phyloP scores from a whole-genome alignment of 129 eudicot species.

The Artemisia argyi region DNA sequence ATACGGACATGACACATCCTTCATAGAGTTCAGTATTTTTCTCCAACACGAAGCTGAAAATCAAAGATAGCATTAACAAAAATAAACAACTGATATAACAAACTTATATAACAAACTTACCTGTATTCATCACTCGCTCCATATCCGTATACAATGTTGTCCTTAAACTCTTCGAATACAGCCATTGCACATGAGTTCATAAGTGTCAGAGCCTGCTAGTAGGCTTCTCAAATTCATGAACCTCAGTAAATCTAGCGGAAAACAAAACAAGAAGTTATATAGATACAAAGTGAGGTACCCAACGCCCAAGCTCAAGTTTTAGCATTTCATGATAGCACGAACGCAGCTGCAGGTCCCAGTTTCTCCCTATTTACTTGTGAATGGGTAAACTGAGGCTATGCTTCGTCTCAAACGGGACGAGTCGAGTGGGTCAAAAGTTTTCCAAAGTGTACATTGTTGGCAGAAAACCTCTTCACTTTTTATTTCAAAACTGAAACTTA shows the following conservation, averaged over 20 bases:
- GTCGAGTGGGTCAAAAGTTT: too few species aligned
- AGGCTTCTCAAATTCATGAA: slow-evolving; percentile 85
- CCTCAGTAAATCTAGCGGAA: slow-evolving; percentile 69
- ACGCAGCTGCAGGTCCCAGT: too few species aligned
- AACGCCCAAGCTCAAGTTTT: too few species aligned
- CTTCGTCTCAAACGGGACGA: too few species aligned
- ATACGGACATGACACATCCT: slow-evolving; percentile 61
- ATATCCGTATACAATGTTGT: slow-evolving; percentile 70
- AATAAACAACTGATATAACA: not conserved
- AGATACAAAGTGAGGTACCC: not conserved
- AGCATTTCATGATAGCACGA: too few species aligned
- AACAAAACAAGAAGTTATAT: slow-evolving; percentile 15
- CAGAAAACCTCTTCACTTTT: too few species aligned
- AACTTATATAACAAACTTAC: too few species aligned
- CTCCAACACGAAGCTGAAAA: slow-evolving; percentile 74
- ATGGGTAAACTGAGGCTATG: too few species aligned
- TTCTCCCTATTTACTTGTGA: not conserved
- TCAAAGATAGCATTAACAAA: not conserved
- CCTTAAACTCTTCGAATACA: slow-evolving; percentile 65
- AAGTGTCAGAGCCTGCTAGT: slow-evolving; percentile 85
- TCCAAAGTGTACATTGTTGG: too few species aligned
- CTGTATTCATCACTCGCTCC: slow-evolving; percentile 98
- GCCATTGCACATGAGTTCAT: slow-evolving; percentile 92
- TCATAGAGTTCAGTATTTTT: slow-evolving; percentile 59
- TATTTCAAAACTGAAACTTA: too few species aligned